These are phyloP conservation scores for Alternaria sp. DNA, from an alignment of 2,329 filamentous ascomycete species.

Conservation along the genomic window DNA sequence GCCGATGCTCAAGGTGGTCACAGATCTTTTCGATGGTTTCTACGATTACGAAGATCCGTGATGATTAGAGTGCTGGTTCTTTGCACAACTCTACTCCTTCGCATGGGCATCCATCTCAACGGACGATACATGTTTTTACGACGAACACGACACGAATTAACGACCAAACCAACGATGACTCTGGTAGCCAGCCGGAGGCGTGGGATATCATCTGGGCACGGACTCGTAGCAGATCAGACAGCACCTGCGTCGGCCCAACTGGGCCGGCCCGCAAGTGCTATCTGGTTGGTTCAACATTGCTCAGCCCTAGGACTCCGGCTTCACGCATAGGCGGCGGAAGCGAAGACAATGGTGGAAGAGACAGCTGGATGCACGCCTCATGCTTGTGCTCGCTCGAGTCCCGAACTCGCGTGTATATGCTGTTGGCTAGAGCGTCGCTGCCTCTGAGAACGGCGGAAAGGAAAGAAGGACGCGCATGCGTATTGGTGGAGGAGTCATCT, in stretches of 20 bases:
- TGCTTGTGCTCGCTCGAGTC: constrained; percentile 26
- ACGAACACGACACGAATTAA: constrained; percentile 16
- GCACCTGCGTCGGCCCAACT: constrained; percentile 25
- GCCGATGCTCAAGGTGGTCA: constrained; percentile 56
- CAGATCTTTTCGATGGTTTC: constrained; percentile 52
- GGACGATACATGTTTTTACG: background rate
- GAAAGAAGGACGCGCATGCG: constrained; percentile 24
- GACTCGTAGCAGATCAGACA: constrained; percentile 48
- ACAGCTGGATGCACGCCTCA: constrained; percentile 47
- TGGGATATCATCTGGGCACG: constrained; percentile 45
- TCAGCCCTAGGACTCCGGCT: constrained; percentile 48
- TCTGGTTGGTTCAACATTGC: constrained; percentile 46
- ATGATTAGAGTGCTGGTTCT: constrained; percentile 13
- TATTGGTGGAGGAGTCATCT: constrained; percentile 43
- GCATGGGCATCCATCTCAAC: background rate
- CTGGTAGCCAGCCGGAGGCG: constrained; percentile 43
- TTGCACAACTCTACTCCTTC: constrained; percentile 12
- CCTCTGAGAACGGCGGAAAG: constrained; percentile 17
- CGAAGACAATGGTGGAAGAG: constrained; percentile 15
- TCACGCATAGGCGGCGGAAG: constrained; percentile 31
- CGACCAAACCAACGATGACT: constrained; percentile 29
- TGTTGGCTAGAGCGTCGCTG: constrained; percentile 48
- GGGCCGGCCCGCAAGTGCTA: constrained; percentile 17
- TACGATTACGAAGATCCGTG: constrained; percentile 54
- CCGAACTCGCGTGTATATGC: constrained; percentile 27